Evolutionary conservation across 306 rosid genomes (phyloP).

Genomic region (Trichosanthes cucumerina): DNA sequence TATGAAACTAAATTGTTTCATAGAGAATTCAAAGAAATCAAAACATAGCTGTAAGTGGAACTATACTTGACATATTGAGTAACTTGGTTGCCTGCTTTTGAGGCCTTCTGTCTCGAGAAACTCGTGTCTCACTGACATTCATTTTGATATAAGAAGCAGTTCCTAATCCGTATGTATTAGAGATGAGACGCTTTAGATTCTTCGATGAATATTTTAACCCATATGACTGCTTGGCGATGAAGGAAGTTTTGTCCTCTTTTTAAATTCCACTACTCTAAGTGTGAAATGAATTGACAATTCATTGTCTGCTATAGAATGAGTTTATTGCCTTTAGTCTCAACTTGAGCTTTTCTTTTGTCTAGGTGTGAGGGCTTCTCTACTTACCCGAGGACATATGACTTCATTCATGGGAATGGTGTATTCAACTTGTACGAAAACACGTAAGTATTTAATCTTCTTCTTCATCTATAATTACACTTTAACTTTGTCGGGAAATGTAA

Average conservation of each 20-base stretch:
- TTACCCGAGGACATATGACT: conserved; percentile 92
- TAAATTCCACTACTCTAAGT: not conserved
- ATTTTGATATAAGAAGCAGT: not conserved
- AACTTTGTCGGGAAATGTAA: not conserved
- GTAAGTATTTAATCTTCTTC: conserved; percentile 41
- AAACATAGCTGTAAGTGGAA: not conserved
- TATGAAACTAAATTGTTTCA: not conserved
- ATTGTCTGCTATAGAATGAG: not conserved
- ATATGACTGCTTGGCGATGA: not conserved
- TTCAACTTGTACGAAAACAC: conserved; percentile 63
- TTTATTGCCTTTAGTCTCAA: conserved; percentile 7
- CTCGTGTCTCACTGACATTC: too few relatives aligned
- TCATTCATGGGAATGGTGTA: conserved; percentile 71
- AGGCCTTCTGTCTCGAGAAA: not conserved
- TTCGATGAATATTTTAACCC: not conserved
- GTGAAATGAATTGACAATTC: not conserved
- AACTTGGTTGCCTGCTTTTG: not conserved
- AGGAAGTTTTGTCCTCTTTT: not conserved
- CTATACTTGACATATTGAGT: not conserved
- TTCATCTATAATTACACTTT: not conserved
- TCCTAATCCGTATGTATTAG: not conserved
- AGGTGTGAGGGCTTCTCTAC: conserved; percentile 99
- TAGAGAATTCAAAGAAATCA: not conserved
- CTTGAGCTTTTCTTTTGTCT: conserved; percentile 15
- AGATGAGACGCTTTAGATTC: not conserved